phyloP scores from a whole-genome alignment of 352 stramenopile species.

The Pythium volutum region DNA sequence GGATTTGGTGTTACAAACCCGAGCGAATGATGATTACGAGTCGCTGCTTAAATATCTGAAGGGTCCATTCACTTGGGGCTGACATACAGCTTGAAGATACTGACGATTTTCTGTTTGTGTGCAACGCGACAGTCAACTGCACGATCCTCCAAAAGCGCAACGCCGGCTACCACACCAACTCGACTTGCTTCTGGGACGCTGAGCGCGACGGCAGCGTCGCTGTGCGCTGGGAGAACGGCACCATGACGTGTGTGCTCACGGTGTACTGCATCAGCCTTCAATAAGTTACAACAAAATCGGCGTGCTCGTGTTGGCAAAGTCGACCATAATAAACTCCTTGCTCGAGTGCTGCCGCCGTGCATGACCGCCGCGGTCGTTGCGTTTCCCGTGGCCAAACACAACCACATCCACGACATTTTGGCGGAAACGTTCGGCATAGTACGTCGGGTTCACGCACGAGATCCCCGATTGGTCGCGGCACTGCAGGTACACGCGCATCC shows the following conservation, averaged over 20 bases:
- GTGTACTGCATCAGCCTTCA: constrained; percentile 43
- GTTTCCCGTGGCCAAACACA: constrained; percentile 55
- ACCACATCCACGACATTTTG: constrained; percentile 83
- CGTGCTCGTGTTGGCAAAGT: constrained; percentile 59
- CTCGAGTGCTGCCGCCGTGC: constrained; percentile 5
- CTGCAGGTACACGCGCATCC: constrained; percentile 76
- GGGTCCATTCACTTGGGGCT: neutral
- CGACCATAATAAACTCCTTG: constrained; percentile 78
- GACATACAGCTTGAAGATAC: neutral
- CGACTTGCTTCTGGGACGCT: constrained; percentile 85
- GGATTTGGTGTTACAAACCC: neutral
- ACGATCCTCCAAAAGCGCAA: constrained; percentile 89
- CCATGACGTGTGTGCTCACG: constrained; percentile 37
- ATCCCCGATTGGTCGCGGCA: constrained; percentile 77
- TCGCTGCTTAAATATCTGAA: constrained; percentile 2
- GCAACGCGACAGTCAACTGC: constrained; percentile 63
- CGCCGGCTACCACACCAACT: constrained; percentile 84
- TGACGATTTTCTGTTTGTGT: neutral
- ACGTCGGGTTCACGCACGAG: constrained; percentile 76
- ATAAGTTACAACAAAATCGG: constrained; percentile 29
- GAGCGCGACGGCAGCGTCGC: constrained; percentile 77
- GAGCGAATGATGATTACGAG: neutral
- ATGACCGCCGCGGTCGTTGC: constrained; percentile 1
- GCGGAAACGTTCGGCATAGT: constrained; percentile 83
- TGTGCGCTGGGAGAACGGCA: constrained; percentile 39